A percentile compares a stretch with the other conserved stretches of the same genome.
Conservation (phyloP, 352 stramenopile species). For the Thalassiosira hispida region DNA sequence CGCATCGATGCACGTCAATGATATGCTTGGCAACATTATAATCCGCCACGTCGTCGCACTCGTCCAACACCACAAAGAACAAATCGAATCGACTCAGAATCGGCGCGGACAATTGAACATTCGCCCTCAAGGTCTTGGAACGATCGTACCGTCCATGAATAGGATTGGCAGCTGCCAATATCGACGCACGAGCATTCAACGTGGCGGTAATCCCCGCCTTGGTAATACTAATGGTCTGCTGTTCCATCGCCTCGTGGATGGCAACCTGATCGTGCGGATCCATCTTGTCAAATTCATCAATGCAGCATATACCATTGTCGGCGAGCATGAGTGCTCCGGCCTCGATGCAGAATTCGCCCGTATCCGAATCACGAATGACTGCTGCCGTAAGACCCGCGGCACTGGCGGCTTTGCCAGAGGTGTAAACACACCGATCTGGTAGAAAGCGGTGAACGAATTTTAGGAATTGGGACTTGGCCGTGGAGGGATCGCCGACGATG, state of each 20-base stretch:
- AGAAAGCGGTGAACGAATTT: slow-evolving; percentile 90
- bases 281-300: slow-evolving; percentile 92
- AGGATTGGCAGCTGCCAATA: slow-evolving; percentile 99
- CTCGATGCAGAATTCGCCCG: slow-evolving; percentile 91
- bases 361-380: slow-evolving; percentile 89
- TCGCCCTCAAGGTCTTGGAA: slow-evolving; percentile 87
- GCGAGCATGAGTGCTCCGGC: slow-evolving; percentile 96
- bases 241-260: slow-evolving; percentile 96
- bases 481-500: slow-evolving; percentile 90
- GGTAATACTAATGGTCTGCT: slow-evolving; percentile 93
- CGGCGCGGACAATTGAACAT: slow-evolving; percentile 88
- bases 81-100: slow-evolving; percentile 99
- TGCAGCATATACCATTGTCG: slow-evolving; percentile 98
- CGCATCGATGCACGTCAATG: slow-evolving; percentile 92
- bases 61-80: slow-evolving; percentile 99
- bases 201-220: slow-evolving; percentile 93
- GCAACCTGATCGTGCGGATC: slow-evolving; percentile 88
- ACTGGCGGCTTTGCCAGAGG: slow-evolving; percentile 89
- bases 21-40: slow-evolving; percentile 96
- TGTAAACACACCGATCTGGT: slow-evolving; percentile 89
- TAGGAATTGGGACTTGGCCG: slow-evolving; percentile 91
- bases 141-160: slow-evolving; percentile 92
- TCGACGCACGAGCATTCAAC: slow-evolving; percentile 97
- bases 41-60: slow-evolving; percentile 95
- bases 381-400: slow-evolving; percentile 89